Conservation (phyloP, 805 yeast genomes). For the Saccharomycopsis sp. region DNA sequence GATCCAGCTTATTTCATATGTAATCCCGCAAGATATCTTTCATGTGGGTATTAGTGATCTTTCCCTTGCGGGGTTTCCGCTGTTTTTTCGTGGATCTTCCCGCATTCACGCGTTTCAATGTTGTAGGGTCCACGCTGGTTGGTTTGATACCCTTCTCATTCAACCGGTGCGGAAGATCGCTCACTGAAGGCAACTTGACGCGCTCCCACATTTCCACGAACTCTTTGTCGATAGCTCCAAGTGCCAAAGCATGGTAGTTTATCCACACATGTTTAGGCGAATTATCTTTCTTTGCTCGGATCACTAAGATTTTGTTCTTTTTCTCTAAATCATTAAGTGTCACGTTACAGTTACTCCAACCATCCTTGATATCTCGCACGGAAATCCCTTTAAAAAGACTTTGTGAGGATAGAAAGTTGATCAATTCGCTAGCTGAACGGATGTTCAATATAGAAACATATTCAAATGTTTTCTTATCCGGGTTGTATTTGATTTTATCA, state of each 20-base stretch:
- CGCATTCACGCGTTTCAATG: constrained; percentile 61
- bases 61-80: constrained; percentile 88
- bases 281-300: constrained; percentile 88
- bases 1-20: too few species aligned
- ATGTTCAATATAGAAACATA: constrained; percentile 88
- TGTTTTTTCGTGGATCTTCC: constrained; percentile 62
- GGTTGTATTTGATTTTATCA: constrained; percentile 68
- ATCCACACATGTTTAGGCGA: constrained; percentile 93
- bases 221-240: constrained; percentile 65
- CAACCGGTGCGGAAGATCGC: constrained; percentile 72
- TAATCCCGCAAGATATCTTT: constrained; percentile 92
- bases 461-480: constrained; percentile 59
- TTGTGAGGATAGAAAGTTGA: constrained; percentile 69
- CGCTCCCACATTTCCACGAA: constrained; percentile 77
- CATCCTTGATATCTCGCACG: constrained; percentile 77
- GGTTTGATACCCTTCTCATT: constrained; percentile 89
- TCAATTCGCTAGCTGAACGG: constrained; percentile 68
- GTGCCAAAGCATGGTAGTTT: constrained; percentile 51
- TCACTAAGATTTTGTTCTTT: constrained; percentile 69
- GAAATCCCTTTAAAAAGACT: constrained; percentile 82
- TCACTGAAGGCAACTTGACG: constrained; percentile 73
- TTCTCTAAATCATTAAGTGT: constrained; percentile 75
- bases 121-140: constrained; percentile 95
- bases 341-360: constrained; percentile 87
- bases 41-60: constrained; percentile 94